Base-by-base conservation (phyloP, 2,329 filamentous ascomycete species). In the Aspergillus sp. region DNA sequence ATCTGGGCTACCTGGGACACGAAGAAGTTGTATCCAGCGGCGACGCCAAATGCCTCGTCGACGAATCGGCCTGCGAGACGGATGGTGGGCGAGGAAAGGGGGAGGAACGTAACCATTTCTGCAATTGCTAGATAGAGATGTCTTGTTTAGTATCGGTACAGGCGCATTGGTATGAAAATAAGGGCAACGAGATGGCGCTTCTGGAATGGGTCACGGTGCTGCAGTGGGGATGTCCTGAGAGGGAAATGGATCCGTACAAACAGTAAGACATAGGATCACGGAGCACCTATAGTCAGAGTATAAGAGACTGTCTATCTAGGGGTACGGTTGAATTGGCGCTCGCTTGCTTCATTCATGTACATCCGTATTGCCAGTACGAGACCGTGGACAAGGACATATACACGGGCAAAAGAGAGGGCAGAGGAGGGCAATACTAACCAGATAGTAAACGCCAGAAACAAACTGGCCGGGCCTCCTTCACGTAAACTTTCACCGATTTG, bases 1-100 rank as follows among this genome's bases (percentile, higher is more conserved):
- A 78, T 72, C 43, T 77, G 61, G 5, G 73, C 65, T 5, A 73
- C 75, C 60, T 76, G 71, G 49, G 75, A 75, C 43, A 78, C 59
- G 59, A 77, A 77, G 56, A 76, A 78, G 52, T 77, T 77, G 63
- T 73, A 76, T 4, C 71, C 72, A 15, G 69, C 68, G 19, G 71
- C 69, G 44, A 75, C 67, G 4, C 73, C 72, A 45, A 76, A 69
- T 13, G 74, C 73, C 38, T 72, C 70, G 49, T 77, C 74, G 37
- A 76, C 74, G 56, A 71, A 76, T 7, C 69, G 66, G 43, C 72
- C 68, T 13, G 70, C 71, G 47, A 74, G 71, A 13, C 71, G 70
- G 43, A 76, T 68, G 53, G 75, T 75, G 3, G 70, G 68, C 4
- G 67, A 70, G 3, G 71, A 70, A 12, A 77, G 69, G 10, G 74